These are phyloP conservation scores for Cinnamomum chago DNA, from an alignment of 164 flowering plant species.

Conservation along the genomic window DNA sequence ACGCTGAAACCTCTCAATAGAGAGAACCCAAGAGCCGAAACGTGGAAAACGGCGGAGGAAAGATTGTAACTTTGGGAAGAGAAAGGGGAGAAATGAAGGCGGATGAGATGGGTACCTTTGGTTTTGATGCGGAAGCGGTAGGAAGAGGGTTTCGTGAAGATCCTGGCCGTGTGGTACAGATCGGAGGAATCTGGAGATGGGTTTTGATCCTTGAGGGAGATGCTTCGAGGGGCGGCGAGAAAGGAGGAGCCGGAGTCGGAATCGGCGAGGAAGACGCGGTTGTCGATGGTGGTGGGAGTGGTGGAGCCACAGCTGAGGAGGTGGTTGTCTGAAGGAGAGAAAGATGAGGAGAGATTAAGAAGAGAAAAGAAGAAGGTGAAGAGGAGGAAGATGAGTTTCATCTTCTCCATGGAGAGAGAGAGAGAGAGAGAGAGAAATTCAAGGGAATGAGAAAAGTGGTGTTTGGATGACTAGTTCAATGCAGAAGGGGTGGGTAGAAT, in stretches of 20 bases:
- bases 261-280: background rate
- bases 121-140: conserved; percentile 1
- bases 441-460: background rate
- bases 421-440: background rate
- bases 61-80: conserved; percentile 1
- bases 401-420: background rate
- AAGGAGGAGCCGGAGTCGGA: background rate
- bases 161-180: conserved; percentile 9
- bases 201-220: conserved; percentile 2
- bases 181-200: background rate
- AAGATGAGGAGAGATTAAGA: background rate
- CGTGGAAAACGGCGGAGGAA: conserved; percentile 4
- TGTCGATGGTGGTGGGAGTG: background rate
- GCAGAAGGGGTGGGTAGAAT: too few species aligned
- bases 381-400: background rate
- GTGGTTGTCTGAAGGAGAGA: background rate
- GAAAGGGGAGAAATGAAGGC: conserved; percentile 11
- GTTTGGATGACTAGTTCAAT: background rate
- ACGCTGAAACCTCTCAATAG: conserved; percentile 6
- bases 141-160: conserved; percentile 3
- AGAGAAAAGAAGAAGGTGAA: background rate
- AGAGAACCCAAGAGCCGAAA: conserved; percentile 6
- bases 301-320: conserved; percentile 6
- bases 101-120: conserved; percentile 10
- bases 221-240: conserved; percentile 11